phyloP scores from a whole-genome alignment of 2,329 filamentous ascomycete species.

The Phoma sp. region DNA sequence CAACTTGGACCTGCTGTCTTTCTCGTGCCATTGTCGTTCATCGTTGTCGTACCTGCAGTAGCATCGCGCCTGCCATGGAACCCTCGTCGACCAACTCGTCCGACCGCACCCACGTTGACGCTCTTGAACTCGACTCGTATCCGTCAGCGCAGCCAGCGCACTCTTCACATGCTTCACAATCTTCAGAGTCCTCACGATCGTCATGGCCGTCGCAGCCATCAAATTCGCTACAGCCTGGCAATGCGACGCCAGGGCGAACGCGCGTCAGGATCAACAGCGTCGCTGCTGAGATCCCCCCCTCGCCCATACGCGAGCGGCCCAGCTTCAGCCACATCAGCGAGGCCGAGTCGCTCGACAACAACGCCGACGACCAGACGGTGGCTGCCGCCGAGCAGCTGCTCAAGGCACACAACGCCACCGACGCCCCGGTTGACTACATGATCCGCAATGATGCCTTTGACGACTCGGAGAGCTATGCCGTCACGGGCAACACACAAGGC shows the following conservation, averaged over 20 bases:
- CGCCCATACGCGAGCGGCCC: conserved; percentile 3
- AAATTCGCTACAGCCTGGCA: conserved; percentile 20
- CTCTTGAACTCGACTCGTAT: conserved; percentile 4
- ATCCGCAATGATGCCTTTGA: conserved; percentile 13
- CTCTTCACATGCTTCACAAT: neutral
- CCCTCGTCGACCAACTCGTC: conserved; percentile 22
- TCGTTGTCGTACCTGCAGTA: conserved; percentile 4
- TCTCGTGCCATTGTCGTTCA: neutral
- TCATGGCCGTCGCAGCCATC: conserved; percentile 2
- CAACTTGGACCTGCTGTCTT: neutral
- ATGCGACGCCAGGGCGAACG: conserved; percentile 17
- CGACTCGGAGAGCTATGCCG: conserved; percentile 30
- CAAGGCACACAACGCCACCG: conserved; percentile 24
- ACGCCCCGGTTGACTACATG: conserved; percentile 2
- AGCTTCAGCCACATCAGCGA: conserved; percentile 25
- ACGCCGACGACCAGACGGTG: conserved; percentile 19
- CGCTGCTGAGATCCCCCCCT: conserved; percentile 29
- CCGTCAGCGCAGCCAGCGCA: neutral
- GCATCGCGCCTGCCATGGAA: conserved; percentile 22
- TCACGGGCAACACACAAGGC: conserved; percentile 36
- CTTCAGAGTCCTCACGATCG: too few species aligned
- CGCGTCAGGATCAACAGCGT: conserved; percentile 40
- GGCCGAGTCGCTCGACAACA: conserved; percentile 16
- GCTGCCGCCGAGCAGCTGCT: conserved; percentile 33
- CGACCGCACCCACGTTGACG: conserved; percentile 17